These are phyloP conservation scores for Ustilago sp. DNA, from an alignment of 1,284 basidiomycete genomes.

Conservation along the genomic window DNA sequence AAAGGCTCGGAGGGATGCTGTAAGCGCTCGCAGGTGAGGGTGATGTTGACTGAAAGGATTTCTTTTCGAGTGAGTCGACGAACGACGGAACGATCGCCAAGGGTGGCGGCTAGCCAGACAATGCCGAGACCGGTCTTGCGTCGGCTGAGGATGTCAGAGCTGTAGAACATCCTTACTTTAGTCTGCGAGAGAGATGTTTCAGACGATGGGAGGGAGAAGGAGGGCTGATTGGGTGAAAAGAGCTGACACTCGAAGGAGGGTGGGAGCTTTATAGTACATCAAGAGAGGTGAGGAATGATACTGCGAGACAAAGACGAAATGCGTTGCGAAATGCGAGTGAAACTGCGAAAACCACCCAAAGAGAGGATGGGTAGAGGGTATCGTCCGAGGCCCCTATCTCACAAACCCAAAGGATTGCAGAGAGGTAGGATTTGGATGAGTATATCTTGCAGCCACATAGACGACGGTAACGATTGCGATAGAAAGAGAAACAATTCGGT, in stretches of 20 bases:
- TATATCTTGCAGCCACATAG: slow-evolving; percentile 27
- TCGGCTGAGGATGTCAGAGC: slow-evolving; percentile 51
- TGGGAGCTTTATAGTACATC: neutral
- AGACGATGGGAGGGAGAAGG: neutral
- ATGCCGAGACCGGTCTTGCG: slow-evolving; percentile 54
- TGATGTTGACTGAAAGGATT: slow-evolving; percentile 44
- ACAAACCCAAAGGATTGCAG: neutral
- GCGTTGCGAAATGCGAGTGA: slow-evolving; percentile 14
- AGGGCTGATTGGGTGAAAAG: neutral
- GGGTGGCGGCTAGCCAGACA: slow-evolving; percentile 64
- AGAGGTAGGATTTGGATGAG: slow-evolving; percentile 18
- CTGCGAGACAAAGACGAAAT: neutral
- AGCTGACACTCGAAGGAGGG: neutral
- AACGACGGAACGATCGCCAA: slow-evolving; percentile 44
- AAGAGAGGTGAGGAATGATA: neutral
- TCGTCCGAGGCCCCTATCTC: slow-evolving; percentile 14
- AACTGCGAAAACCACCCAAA: slow-evolving; percentile 11
- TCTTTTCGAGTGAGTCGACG: slow-evolving; percentile 51
- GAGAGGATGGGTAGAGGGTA: slow-evolving; percentile 21
- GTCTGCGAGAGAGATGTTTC: neutral
- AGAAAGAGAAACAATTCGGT: neutral
- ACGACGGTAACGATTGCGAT: neutral
- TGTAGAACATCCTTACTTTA: slow-evolving; percentile 54
- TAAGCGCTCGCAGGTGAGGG: slow-evolving; percentile 42
- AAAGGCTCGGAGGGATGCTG: slow-evolving; percentile 48